Conservation (phyloP, 2,329 filamentous ascomycete genomes). For the Emmonsiellopsis sp. region DNA sequence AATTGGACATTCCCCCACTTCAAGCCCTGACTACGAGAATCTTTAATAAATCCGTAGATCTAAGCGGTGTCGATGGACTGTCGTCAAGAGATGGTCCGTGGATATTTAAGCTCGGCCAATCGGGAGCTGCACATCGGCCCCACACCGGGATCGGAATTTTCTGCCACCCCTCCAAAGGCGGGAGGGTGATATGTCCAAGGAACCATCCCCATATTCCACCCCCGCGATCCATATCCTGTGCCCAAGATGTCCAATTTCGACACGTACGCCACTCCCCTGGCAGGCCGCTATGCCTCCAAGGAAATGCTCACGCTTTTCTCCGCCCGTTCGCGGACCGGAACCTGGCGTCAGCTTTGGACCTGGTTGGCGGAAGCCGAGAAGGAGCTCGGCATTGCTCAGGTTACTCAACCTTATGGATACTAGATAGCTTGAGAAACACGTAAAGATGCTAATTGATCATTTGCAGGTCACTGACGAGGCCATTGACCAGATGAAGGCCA, state of each 20-base stretch:
- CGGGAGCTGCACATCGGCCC: too few species aligned
- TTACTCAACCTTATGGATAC: constrained; percentile 27
- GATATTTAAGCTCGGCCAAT: too few species aligned
- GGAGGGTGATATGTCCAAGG: too few species aligned
- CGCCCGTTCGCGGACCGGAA: constrained; percentile 62
- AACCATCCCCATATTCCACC: not conserved
- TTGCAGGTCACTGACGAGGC: constrained; percentile 50
- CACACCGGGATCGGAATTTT: too few species aligned
- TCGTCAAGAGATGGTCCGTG: too few species aligned
- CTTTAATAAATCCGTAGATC: too few species aligned
- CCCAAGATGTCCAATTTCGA: constrained; percentile 37
- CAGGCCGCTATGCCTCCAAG: constrained; percentile 57
- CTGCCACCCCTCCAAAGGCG: too few species aligned
- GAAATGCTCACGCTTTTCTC: constrained; percentile 78
- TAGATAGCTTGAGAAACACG: too few species aligned
- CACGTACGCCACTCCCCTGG: constrained; percentile 59
- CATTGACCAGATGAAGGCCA: constrained; percentile 64
- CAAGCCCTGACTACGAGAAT: too few species aligned
- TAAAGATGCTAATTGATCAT: too few species aligned
- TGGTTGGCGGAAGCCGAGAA: constrained; percentile 73
- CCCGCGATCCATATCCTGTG: constrained; percentile 3
- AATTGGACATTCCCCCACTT: too few species aligned
- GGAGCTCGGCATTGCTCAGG: constrained; percentile 64
- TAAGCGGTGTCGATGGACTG: too few species aligned
- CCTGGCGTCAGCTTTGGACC: constrained; percentile 80